Evolutionary conservation across 192 early-diverging fungal genomes (phyloP).

Genomic region (Backusella liffmaniae): DNA sequence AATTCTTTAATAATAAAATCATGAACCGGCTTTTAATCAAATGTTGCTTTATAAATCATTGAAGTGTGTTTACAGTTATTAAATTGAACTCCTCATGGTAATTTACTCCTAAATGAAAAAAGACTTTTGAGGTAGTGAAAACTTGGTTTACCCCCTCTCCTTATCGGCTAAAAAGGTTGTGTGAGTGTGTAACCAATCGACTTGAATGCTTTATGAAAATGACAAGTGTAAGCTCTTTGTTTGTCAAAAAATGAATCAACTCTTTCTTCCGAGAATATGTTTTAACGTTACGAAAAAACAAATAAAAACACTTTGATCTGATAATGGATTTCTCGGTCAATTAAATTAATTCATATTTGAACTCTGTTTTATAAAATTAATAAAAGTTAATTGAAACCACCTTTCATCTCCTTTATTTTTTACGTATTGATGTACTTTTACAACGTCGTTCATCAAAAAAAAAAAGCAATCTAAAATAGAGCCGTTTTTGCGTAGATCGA

Average conservation of each 20-base stretch:
- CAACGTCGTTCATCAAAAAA: neutral
- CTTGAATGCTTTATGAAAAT: too few species aligned
- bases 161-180: neutral
- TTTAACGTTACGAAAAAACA: neutral
- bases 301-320: too few species aligned
- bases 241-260: too few species aligned
- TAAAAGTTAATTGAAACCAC: neutral
- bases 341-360: too few species aligned
- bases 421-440: neutral
- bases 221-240: neutral
- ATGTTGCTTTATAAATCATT: neutral
- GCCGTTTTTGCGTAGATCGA: neutral
- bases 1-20: neutral
- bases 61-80: neutral
- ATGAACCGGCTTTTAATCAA: neutral
- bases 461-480: neutral
- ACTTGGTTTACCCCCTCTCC: neutral
- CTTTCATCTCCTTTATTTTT: neutral
- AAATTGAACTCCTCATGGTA: too few species aligned
- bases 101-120: neutral
- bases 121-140: neutral
- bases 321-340: too few species aligned
- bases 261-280: too few species aligned
- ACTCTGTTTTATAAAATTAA: neutral
- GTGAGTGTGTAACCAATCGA: neutral